Conservation (phyloP, 805 yeast genomes). For the Ascoidea tarda region DNA sequence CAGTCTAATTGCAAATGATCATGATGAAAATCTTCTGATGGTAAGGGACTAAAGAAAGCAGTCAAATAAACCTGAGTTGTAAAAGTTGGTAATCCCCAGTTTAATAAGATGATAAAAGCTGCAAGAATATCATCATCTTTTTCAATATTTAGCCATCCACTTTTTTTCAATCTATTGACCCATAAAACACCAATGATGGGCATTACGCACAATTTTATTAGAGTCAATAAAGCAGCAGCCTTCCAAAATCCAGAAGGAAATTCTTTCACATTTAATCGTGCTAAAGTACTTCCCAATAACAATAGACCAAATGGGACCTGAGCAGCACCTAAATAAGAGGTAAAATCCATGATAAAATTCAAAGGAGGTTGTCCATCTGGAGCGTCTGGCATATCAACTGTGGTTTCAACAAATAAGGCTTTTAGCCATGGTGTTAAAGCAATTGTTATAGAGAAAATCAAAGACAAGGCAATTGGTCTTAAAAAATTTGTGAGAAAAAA, state of each 20-base stretch:
- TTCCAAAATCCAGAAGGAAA: slow-evolving; percentile 47
- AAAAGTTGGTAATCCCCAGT: slow-evolving; percentile 76
- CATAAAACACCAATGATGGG: slow-evolving; percentile 71
- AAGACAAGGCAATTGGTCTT: slow-evolving; percentile 59
- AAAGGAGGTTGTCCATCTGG: slow-evolving; percentile 81
- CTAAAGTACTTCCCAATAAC: slow-evolving; percentile 75
- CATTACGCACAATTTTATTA: slow-evolving; percentile 45
- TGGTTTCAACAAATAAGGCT: slow-evolving; percentile 44
- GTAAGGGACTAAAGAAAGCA: slow-evolving; percentile 61
- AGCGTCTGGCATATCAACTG: slow-evolving; percentile 32
- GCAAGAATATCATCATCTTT: slow-evolving; percentile 31
- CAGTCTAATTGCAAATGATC: slow-evolving; percentile 58
- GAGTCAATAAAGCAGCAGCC: slow-evolving; percentile 42
- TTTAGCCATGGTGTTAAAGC: slow-evolving; percentile 81
- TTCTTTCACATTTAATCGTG: slow-evolving; percentile 45
- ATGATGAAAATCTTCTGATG: neutral
- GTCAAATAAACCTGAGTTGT: slow-evolving; percentile 81
- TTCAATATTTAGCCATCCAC: slow-evolving; percentile 41
- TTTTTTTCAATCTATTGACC: slow-evolving; percentile 41
- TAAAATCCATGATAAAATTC: slow-evolving; percentile 70
- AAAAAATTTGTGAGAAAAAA: slow-evolving; percentile 32
- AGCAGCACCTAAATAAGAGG: slow-evolving; percentile 71
- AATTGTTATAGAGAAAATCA: slow-evolving; percentile 46
- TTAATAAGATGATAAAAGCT: slow-evolving; percentile 57
- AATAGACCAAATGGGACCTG: slow-evolving; percentile 78